Base-by-base conservation (phyloP, 2,329 filamentous ascomycete genomes). In the Onygenales sp. region DNA sequence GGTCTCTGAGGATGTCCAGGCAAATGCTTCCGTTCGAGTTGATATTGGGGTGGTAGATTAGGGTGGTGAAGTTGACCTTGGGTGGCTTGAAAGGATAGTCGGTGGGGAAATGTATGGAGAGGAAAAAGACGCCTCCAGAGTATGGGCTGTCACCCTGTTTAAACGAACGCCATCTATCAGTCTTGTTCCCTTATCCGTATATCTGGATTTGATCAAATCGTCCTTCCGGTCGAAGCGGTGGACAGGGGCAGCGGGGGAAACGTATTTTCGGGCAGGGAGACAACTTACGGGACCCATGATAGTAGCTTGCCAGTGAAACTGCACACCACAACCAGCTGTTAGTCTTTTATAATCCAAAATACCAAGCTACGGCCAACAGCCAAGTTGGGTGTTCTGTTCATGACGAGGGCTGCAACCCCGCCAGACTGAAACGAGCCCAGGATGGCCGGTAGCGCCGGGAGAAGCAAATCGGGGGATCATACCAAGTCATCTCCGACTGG, bases 271-370 rank as follows among this genome's bases (percentile, higher is more conserved):
- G 7, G 38, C 5, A n/a, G 61, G 62, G 67, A 57, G 55, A 64
- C 51, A 55, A 84, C 89, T 84, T 84, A 95, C 89, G 72, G 93
- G 93, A 75, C 93, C 93, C 93, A 98, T 98, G 73, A 98, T 98
- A 51, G 93, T 98, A 68, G 93, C 93, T 85, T 98, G 93, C 93
- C 93, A 98, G 84, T 97, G 93, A 72, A 98, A 98, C 92, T 98
- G 66, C 66, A 54, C 52, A 63, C 62, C 64, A 45, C 38, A 27
- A 66, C 68, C 60, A 67, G 68, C 54, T 63, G 61, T 60, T 52
- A 50, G 56, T 54, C 52, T 13, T 55, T 45, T 43, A 56, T 44
- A 43, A 35, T 43, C 44, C 8, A 32, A 8, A 32, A 50, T 14
- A 41, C 48, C 42, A 35, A 47, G 42, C 43, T 51, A 49, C 42